Conservation (phyloP, 257 asterid genomes). For the Solanum clarkiae region DNA sequence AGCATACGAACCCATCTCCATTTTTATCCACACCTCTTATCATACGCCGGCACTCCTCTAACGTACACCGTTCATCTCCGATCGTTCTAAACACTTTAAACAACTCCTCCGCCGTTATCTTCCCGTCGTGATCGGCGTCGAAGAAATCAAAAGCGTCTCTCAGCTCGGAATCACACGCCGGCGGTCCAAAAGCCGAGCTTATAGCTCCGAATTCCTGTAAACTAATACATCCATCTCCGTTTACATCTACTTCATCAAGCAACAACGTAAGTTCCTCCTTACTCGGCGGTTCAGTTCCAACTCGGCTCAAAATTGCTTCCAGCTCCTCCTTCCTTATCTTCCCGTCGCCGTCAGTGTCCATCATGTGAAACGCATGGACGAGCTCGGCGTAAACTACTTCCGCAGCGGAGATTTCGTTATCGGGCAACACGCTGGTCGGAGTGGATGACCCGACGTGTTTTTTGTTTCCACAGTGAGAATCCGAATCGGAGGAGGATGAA, state of each 20-base stretch:
- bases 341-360: conserved; percentile 10
- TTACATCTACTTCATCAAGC: conserved; percentile 11
- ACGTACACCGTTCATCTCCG: conserved; percentile 7
- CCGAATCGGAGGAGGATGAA: conserved; percentile 9
- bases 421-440: conserved; percentile 70
- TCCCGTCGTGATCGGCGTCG: conserved; percentile 15
- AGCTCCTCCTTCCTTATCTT: conserved; percentile 6
- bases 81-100: background rate
- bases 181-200: conserved; percentile 3
- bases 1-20: conserved; percentile 15
- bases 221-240: conserved; percentile 16
- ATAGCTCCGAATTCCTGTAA: conserved; percentile 12
- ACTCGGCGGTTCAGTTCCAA: conserved; percentile 1
- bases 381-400: conserved; percentile 25
- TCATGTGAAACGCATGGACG: conserved; percentile 53
- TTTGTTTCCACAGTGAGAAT: background rate
- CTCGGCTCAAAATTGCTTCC: conserved; percentile 2
- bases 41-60: conserved; percentile 17
- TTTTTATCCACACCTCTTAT: conserved; percentile 10
- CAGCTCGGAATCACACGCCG: conserved; percentile 6
- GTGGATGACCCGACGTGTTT: conserved; percentile 24
- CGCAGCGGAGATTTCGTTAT: conserved; percentile 13
- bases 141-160: conserved; percentile 9
- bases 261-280: conserved; percentile 7
- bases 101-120: conserved; percentile 14